Evolutionary conservation across 805 yeast genomes (phyloP).

Genomic region (Suhomyces kilbournensis): DNA sequence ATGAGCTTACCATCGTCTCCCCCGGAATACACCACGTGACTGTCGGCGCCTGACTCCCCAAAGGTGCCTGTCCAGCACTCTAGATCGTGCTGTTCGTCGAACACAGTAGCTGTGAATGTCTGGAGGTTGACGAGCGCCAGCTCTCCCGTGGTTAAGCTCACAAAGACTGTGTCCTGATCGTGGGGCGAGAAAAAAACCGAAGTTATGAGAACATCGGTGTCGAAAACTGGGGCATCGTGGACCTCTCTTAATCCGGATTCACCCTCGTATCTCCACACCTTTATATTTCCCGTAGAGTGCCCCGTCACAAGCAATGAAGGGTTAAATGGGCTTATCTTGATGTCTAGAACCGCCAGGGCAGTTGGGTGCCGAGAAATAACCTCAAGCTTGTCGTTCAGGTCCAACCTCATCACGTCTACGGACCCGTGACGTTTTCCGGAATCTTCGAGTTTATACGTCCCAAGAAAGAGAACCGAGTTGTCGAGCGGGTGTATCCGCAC

Average conservation of each 20-base stretch:
- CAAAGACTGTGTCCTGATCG: constrained; percentile 34
- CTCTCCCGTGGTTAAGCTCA: constrained; percentile 70
- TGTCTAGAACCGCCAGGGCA: constrained; percentile 69
- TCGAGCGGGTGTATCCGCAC: constrained; percentile 57
- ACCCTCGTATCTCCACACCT: constrained; percentile 51
- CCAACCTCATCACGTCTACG: constrained; percentile 39
- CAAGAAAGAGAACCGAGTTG: constrained; percentile 52
- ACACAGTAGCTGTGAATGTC: constrained; percentile 13
- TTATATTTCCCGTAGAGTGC: constrained; percentile 78
- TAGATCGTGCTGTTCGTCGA: constrained; percentile 52
- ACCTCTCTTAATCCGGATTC: constrained; percentile 15
- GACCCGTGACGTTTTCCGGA: constrained; percentile 64
- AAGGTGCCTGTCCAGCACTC: constrained; percentile 90
- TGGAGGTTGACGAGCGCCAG: constrained; percentile 41
- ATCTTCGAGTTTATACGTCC: constrained; percentile 75
- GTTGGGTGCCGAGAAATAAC: constrained; percentile 33
- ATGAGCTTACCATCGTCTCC: constrained; percentile 83
- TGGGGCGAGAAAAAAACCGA: constrained; percentile 58
- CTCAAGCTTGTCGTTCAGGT: constrained; percentile 9
- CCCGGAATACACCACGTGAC: constrained; percentile 70
- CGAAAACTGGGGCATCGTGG: constrained; percentile 43
- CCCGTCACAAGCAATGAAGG: constrained; percentile 51
- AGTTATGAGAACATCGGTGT: constrained; percentile 52
- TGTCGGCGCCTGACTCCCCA: constrained; percentile 52
- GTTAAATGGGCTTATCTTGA: constrained; percentile 63